These are phyloP conservation scores for Trematosphaeria pertusa DNA, from an alignment of 2,329 filamentous ascomycete species.

Conservation along the genomic window DNA sequence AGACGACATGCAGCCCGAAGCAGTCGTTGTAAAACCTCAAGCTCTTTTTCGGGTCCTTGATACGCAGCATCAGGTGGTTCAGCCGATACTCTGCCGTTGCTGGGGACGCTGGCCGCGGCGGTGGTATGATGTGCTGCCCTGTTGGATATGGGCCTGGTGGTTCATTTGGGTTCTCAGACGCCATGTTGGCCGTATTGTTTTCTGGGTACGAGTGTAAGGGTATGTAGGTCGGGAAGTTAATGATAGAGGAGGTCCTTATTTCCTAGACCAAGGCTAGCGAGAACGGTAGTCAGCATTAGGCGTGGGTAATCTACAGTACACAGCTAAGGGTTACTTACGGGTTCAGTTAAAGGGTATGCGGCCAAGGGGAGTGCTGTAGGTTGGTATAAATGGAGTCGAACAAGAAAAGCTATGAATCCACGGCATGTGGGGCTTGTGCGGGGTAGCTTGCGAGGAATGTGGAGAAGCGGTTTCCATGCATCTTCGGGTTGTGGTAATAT, in stretches of 20 bases:
- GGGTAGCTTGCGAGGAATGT: slow-evolving; percentile 2
- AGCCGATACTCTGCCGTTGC: slow-evolving; percentile 33
- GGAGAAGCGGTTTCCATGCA: no score
- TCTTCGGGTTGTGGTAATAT: no score
- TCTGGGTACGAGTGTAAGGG: neutral
- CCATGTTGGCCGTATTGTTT: slow-evolving; percentile 9
- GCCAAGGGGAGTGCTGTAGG: no score
- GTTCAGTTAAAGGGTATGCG: no score
- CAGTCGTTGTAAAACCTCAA: slow-evolving; percentile 44
- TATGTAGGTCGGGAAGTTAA: no score
- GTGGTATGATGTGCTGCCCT: slow-evolving; percentile 34
- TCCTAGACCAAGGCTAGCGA: no score
- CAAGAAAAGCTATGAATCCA: no score
- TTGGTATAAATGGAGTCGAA: no score
- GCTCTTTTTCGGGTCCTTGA: slow-evolving; percentile 35
- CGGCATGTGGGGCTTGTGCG: slow-evolving; percentile 17
- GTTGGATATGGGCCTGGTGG: slow-evolving; percentile 26
- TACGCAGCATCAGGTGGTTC: slow-evolving; percentile 45
- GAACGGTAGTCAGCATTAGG: no score
- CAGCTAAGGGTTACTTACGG: no score
- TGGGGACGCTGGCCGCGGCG: slow-evolving; percentile 32
- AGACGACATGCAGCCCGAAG: slow-evolving; percentile 42
- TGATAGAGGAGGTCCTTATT: no score
- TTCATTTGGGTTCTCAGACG: slow-evolving; percentile 25
- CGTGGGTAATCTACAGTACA: no score